phyloP scores from a whole-genome alignment of 1,284 basidiomycete species.

The Cutaneotrichosporon cutaneum region DNA sequence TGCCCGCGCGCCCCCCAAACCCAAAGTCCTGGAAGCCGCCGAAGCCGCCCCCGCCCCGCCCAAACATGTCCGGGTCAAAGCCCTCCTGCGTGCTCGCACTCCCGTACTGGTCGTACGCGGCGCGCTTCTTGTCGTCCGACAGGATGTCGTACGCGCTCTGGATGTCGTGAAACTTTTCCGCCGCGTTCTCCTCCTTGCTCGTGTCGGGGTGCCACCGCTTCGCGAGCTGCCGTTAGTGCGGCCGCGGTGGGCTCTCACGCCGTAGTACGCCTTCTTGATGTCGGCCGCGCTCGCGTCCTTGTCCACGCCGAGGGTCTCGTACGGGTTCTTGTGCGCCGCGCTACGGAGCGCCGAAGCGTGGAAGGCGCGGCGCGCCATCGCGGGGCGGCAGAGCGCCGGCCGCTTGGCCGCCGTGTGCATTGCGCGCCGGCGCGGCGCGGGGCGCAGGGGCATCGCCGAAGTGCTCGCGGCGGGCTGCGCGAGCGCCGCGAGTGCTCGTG shows the following conservation, averaged over 20 bases:
- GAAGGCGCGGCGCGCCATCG: conserved; percentile 58
- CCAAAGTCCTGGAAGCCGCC: conserved; percentile 68
- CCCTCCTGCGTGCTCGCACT: conserved; percentile 89
- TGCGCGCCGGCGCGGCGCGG: neutral
- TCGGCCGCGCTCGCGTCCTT: conserved; percentile 80
- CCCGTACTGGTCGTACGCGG: conserved; percentile 92
- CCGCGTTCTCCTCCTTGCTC: conserved; percentile 85
- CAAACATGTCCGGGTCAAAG: conserved; percentile 84
- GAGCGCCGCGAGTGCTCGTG: conserved; percentile 17
- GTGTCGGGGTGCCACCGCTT: conserved; percentile 98
- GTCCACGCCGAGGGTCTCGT: conserved; percentile 82
- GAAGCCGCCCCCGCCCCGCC: conserved; percentile 63
- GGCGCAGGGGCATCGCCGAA: neutral
- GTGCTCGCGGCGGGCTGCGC: conserved; percentile 14
- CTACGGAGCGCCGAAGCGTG: conserved; percentile 64
- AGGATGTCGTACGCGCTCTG: conserved; percentile 96
- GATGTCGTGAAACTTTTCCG: conserved; percentile 94
- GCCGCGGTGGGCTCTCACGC: conserved; percentile 59
- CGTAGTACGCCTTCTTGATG: conserved; percentile 96
- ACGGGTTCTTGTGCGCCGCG: conserved; percentile 79
- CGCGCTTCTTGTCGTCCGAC: conserved; percentile 90
- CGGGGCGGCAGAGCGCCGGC: neutral
- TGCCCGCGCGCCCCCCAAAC: conserved; percentile 61
- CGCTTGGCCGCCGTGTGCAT: neutral
- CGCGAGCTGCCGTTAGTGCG: conserved; percentile 66